Conservation (phyloP, 208 protist genomes). For the Acanthamoeba sp. region DNA sequence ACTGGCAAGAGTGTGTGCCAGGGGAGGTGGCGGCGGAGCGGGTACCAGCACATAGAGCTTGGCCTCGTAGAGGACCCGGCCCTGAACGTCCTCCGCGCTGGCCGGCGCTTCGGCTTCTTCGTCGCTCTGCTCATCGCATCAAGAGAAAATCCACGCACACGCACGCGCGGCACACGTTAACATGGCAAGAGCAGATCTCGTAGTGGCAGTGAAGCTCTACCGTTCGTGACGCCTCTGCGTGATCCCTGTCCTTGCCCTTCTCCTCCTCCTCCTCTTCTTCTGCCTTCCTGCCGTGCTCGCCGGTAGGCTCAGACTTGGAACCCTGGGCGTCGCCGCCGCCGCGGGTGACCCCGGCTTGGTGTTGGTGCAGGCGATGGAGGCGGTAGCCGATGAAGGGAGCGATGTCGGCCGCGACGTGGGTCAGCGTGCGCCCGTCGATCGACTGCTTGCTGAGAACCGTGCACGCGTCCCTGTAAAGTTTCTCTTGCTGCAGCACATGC, state of each 20-base stretch:
- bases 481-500: conserved; percentile 5
- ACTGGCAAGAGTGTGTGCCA: no score
- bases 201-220: no score
- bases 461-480: neutral
- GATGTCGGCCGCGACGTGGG: neutral
- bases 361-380: neutral
- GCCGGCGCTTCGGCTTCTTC: neutral
- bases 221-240: no score
- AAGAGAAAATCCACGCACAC: no score
- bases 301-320: neutral
- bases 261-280: neutral
- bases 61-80: neutral
- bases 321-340: neutral
- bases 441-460: neutral
- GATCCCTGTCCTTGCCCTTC: no score
- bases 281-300: no score
- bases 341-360: neutral
- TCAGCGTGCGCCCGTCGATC: neutral
- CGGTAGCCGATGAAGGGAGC: conserved; percentile 24
- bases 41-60: conserved; percentile 44
- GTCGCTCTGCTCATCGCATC: neutral
- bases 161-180: no score
- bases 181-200: no score
- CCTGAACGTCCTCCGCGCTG: neutral
- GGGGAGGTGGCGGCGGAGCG: no score